Evolutionary conservation across 495 filamentous ascomycete species (phyloP).

Genomic region (Bacidia rubella): DNA sequence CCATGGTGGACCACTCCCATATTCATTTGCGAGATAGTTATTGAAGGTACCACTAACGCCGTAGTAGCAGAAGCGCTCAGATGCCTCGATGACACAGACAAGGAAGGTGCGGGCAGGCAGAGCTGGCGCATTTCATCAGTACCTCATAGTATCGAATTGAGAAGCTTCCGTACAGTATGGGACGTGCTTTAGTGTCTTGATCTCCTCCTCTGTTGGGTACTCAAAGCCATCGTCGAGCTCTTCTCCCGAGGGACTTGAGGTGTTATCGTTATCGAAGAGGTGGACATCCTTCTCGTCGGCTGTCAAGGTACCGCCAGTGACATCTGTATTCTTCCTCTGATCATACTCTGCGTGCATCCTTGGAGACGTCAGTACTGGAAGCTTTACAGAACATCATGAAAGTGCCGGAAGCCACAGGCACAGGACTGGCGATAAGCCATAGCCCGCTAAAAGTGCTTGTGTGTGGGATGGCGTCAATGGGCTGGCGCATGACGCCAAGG

Average conservation of each 20-base stretch:
- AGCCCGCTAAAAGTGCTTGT: neutral
- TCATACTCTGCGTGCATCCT: slow-evolving; percentile 3
- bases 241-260: neutral
- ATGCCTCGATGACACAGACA: slow-evolving; percentile 48
- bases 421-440: neutral
- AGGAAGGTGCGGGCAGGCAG: slow-evolving; percentile 44
- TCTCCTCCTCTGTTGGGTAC: slow-evolving; percentile 35
- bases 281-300: slow-evolving; percentile 1
- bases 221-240: slow-evolving; percentile 8
- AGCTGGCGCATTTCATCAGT: slow-evolving; percentile 16
- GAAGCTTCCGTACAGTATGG: slow-evolving; percentile 3
- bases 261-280: neutral
- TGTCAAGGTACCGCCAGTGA: slow-evolving; percentile 2
- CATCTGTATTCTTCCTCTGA: neutral
- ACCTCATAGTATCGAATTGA: neutral
- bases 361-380: neutral
- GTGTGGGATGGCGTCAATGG: neutral
- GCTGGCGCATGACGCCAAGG: neutral
- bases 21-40: slow-evolving; percentile 38
- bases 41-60: slow-evolving; percentile 37
- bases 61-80: slow-evolving; percentile 58
- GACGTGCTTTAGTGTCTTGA: slow-evolving; percentile 35
- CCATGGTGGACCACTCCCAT: slow-evolving; percentile 35
- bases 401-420: too few relatives aligned
- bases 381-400: neutral